Evolutionary conservation across 805 yeast genomes (phyloP).

Genomic region (Isabelozyma pseudorhagii): DNA sequence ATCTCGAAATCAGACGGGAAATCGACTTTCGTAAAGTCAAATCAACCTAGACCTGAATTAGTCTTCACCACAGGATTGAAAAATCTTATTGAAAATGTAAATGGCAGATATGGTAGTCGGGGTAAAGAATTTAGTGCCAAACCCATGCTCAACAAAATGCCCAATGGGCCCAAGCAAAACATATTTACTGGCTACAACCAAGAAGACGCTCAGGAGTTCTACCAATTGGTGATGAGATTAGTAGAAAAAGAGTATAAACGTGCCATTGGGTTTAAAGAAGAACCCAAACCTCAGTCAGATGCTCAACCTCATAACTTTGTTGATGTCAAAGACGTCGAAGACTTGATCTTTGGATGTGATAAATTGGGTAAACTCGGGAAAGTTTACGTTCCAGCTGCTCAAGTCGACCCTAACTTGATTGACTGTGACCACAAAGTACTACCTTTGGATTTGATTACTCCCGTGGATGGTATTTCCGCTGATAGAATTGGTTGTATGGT

Average conservation of each 20-base stretch:
- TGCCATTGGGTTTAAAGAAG: slow-evolving; percentile 15
- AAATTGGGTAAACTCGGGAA: slow-evolving; percentile 58
- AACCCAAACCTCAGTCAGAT: slow-evolving; percentile 19
- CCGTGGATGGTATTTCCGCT: slow-evolving; percentile 86
- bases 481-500: slow-evolving; percentile 86
- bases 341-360: slow-evolving; percentile 36
- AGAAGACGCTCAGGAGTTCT: slow-evolving; percentile 96
- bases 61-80: slow-evolving; percentile 54
- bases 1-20: slow-evolving; percentile 15
- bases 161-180: slow-evolving; percentile 74
- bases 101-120: slow-evolving; percentile 49
- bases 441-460: slow-evolving; percentile 67
- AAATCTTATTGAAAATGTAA: slow-evolving; percentile 52
- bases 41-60: slow-evolving; percentile 21
- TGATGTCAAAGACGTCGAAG: slow-evolving; percentile 17
- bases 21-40: slow-evolving; percentile 13
- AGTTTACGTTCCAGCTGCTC: slow-evolving; percentile 68
- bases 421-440: slow-evolving; percentile 42
- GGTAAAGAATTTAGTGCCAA: slow-evolving; percentile 64
- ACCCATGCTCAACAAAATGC: slow-evolving; percentile 61
- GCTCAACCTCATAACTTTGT: slow-evolving; percentile 12
- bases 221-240: slow-evolving; percentile 70
- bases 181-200: slow-evolving; percentile 83
- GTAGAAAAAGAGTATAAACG: slow-evolving; percentile 56
- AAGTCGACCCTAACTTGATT: slow-evolving; percentile 67